These are phyloP conservation scores for Candida tallmaniae DNA, from an alignment of 805 yeast genomes.

Conservation along the genomic window DNA sequence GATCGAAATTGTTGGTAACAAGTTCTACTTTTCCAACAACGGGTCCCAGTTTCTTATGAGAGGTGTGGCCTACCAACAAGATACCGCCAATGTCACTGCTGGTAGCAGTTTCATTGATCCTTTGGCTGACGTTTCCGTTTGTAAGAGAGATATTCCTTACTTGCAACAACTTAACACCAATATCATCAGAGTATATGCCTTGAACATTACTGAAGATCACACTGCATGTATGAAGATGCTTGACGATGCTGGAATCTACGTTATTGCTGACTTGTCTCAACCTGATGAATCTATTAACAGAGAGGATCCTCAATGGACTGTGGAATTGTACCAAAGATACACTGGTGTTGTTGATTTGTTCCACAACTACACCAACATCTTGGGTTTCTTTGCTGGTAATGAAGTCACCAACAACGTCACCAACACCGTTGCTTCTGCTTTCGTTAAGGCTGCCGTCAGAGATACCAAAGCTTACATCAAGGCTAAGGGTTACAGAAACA, in stretches of 20 bases:
- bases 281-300: constrained; percentile 64
- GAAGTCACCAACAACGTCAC: constrained; percentile 67
- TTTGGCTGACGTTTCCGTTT: constrained; percentile 54
- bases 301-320: constrained; percentile 57
- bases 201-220: constrained; percentile 62
- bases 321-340: constrained; percentile 62
- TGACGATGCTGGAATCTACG: constrained; percentile 84
- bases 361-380: constrained; percentile 63
- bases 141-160: constrained; percentile 73
- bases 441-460: constrained; percentile 79
- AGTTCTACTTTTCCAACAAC: constrained; percentile 70
- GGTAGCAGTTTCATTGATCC: constrained; percentile 58
- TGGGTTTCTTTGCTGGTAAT: constrained; percentile 85
- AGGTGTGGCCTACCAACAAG: constrained; percentile 80
- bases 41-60: constrained; percentile 75
- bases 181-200: constrained; percentile 71
- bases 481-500: constrained; percentile 54
- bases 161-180: constrained; percentile 59
- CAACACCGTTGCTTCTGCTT: constrained; percentile 74
- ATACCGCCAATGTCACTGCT: constrained; percentile 45
- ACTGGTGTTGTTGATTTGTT: constrained; percentile 64
- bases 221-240: constrained; percentile 62
- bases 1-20: constrained; percentile 71
- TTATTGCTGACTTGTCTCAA: constrained; percentile 80
- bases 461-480: constrained; percentile 67